Conservation (phyloP, 768 basidiomycete genomes). For the Trametes maxima region DNA sequence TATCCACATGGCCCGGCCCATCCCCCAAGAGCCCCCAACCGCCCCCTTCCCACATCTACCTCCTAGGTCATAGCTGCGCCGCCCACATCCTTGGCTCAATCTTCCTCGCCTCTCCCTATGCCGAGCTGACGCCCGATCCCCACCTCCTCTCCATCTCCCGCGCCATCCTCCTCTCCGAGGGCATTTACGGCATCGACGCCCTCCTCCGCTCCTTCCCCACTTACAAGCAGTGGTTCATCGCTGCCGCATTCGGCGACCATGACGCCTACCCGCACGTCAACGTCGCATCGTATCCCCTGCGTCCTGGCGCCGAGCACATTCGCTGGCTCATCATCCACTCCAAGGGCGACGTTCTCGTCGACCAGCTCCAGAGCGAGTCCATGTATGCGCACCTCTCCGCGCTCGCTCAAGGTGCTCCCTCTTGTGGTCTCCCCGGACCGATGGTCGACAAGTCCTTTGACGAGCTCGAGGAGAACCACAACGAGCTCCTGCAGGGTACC, state of each 20-base stretch:
- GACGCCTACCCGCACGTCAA: slow-evolving; percentile 53
- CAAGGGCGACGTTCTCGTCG: slow-evolving; percentile 66
- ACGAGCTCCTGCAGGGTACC: slow-evolving; percentile 21
- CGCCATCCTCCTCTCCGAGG: slow-evolving; percentile 69
- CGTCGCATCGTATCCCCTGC: slow-evolving; percentile 43
- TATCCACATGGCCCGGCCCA: slow-evolving; percentile 50
- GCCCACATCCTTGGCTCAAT: slow-evolving; percentile 80
- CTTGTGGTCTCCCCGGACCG: background rate
- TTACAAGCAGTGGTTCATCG: slow-evolving; percentile 75
- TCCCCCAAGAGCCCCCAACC: slow-evolving; percentile 33
- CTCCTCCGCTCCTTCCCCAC: slow-evolving; percentile 64
- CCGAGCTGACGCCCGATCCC: slow-evolving; percentile 46
- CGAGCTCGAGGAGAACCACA: slow-evolving; percentile 22
- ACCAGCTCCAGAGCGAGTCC: slow-evolving; percentile 58
- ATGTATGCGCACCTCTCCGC: slow-evolving; percentile 58
- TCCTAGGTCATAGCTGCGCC: slow-evolving; percentile 81
- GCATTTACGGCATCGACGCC: slow-evolving; percentile 74
- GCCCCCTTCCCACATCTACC: slow-evolving; percentile 48
- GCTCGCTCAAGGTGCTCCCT: slow-evolving; percentile 17
- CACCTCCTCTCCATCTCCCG: slow-evolving; percentile 47
- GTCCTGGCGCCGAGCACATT: slow-evolving; percentile 39
- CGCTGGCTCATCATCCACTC: slow-evolving; percentile 80
- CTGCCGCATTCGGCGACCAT: slow-evolving; percentile 56
- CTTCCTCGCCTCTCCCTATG: slow-evolving; percentile 48
- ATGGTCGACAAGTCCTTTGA: slow-evolving; percentile 19